Conservation (phyloP, 1,139 yeast genomes). For the Geotrichum australiense region DNA sequence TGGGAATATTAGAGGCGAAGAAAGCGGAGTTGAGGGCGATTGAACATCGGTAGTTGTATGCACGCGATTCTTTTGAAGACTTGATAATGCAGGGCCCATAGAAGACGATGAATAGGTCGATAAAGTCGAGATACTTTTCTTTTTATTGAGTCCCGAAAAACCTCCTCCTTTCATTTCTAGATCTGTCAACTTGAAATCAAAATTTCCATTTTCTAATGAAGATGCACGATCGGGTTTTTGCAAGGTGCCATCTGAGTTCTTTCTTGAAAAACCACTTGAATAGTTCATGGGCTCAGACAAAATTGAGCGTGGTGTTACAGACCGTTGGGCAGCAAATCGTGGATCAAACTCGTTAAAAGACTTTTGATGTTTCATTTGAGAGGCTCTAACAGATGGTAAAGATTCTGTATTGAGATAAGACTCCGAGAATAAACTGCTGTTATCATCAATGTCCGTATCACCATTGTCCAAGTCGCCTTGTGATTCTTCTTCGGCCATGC, state of each 20-base stretch:
- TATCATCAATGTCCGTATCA: slow-evolving; percentile 18
- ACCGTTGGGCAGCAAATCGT: slow-evolving; percentile 5
- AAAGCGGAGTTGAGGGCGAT: slow-evolving; percentile 28
- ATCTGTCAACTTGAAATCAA: slow-evolving; percentile 21
- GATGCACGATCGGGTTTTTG: not conserved
- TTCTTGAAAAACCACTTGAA: not conserved
- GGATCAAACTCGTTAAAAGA: slow-evolving; percentile 10
- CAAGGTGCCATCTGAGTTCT: not conserved
- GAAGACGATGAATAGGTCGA: slow-evolving; percentile 14
- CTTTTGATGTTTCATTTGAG: slow-evolving; percentile 2
- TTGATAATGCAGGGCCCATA: slow-evolving; percentile 10
- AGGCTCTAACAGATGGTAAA: slow-evolving; percentile 9
- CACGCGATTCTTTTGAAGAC: slow-evolving; percentile 17
- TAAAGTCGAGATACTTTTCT: slow-evolving; percentile 14
- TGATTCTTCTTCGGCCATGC: slow-evolving; percentile 13
- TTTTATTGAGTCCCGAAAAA: slow-evolving; percentile 9
- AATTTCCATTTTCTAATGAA: slow-evolving; percentile 8
- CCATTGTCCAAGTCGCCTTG: slow-evolving; percentile 18
- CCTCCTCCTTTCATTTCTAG: slow-evolving; percentile 22
- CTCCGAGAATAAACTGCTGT: slow-evolving; percentile 22
- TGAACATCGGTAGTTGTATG: slow-evolving; percentile 13
- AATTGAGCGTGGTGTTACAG: slow-evolving; percentile 14
- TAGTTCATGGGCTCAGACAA: slow-evolving; percentile 9
- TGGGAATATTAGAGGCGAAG: slow-evolving; percentile 29
- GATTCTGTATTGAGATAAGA: slow-evolving; percentile 24